Evolutionary conservation across 805 yeast species (phyloP).

Genomic region (Saccharomyces mikatae): DNA sequence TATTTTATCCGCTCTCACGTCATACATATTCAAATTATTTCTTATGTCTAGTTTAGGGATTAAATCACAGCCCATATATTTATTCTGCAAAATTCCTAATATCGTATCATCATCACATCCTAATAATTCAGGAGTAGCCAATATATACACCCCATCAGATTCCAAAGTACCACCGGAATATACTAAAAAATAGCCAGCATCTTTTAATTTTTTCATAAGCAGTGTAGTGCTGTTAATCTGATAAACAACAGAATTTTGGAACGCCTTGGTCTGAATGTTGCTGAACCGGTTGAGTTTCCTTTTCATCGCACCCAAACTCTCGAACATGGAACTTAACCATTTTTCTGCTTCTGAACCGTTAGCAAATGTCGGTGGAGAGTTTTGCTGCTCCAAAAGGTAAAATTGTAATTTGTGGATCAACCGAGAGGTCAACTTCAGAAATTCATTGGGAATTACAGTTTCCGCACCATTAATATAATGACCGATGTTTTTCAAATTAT

Average conservation of each 20-base stretch:
- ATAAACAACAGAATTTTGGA: slow-evolving; percentile 64
- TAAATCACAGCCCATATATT: slow-evolving; percentile 46
- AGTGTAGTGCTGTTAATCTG: slow-evolving; percentile 43
- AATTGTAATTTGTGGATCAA: slow-evolving; percentile 60
- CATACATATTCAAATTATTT: slow-evolving; percentile 22
- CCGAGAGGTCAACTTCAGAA: slow-evolving; percentile 55
- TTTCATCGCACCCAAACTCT: slow-evolving; percentile 65
- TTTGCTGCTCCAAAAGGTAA: slow-evolving; percentile 64
- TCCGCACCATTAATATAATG: slow-evolving; percentile 74
- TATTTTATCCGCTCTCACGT: slow-evolving; percentile 16
- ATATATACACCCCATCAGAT: slow-evolving; percentile 65
- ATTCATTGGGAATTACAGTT: slow-evolving; percentile 69
- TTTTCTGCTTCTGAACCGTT: slow-evolving; percentile 39
- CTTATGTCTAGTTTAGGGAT: slow-evolving; percentile 27
- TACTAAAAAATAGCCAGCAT: slow-evolving; percentile 66
- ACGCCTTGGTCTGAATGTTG: slow-evolving; percentile 54
- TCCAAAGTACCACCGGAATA: slow-evolving; percentile 63
- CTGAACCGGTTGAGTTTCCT: slow-evolving; percentile 78
- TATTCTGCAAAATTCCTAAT: slow-evolving; percentile 36
- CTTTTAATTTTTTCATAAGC: slow-evolving; percentile 50
- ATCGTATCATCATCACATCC: slow-evolving; percentile 37
- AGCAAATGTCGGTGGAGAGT: slow-evolving; percentile 46
- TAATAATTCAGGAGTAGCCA: slow-evolving; percentile 52
- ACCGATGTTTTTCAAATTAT: slow-evolving; percentile 67
- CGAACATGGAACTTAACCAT: slow-evolving; percentile 63